These are phyloP conservation scores for Calycina herbarum DNA, from an alignment of 2,329 filamentous ascomycete genomes.

Conservation along the genomic window DNA sequence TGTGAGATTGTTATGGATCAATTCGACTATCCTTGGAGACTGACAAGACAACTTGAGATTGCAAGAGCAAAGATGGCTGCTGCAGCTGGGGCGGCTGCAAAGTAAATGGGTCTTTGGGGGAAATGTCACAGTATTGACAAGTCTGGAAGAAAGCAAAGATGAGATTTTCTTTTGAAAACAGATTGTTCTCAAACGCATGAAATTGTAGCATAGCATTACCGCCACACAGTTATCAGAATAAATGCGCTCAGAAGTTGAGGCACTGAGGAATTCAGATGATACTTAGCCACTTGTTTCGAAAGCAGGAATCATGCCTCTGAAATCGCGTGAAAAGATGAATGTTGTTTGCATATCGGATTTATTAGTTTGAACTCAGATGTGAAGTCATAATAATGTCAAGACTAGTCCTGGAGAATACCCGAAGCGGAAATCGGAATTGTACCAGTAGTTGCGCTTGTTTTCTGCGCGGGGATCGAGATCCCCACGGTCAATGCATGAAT, in stretches of 20 bases:
- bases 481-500: not conserved
- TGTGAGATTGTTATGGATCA: slow-evolving; percentile 24
- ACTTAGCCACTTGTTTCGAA: not conserved
- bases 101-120: not conserved
- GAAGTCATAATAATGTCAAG: not conserved
- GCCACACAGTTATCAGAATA: not conserved
- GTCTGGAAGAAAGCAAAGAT: not conserved
- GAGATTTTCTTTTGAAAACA: not conserved
- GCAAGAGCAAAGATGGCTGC: slow-evolving; percentile 8
- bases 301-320: not conserved
- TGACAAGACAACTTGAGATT: slow-evolving; percentile 13
- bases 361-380: not conserved
- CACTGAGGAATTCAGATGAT: not conserved
- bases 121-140: not conserved
- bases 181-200: not conserved
- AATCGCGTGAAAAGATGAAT: not conserved
- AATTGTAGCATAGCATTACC: not conserved
- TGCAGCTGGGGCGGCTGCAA: not conserved
- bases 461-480: not conserved
- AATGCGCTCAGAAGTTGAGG: not conserved
- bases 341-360: not conserved
- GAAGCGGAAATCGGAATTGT: not conserved
- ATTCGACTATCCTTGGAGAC: slow-evolving; percentile 24
- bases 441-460: not conserved
- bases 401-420: no score